Conservation (phyloP, 23 red algal genomes). For the Cyanidium caldarium region DNA sequence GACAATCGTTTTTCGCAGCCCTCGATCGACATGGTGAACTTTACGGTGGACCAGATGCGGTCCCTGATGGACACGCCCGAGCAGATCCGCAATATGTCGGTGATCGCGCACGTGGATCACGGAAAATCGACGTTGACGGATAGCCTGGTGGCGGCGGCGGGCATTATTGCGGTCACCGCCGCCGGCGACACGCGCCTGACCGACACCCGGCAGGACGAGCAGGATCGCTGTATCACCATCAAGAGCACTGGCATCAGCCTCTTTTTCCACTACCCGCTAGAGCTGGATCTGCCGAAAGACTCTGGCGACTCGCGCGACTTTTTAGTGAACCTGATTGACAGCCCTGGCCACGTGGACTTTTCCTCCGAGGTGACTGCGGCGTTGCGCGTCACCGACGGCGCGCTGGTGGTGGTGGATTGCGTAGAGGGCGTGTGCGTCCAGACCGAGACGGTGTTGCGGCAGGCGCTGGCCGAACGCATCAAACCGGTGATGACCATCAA, state of each 20-base stretch:
- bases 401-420: conserved; percentile 98
- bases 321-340: conserved; percentile 93
- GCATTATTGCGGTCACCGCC: conserved; percentile 83
- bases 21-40: conserved; percentile 60
- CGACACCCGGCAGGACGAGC: conserved; percentile 95
- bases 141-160: conserved; percentile 91
- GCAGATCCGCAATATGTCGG: conserved; percentile 99
- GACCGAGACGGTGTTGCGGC: conserved; percentile 96
- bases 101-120: conserved; percentile 99
- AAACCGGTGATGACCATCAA: conserved; percentile 98
- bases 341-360: conserved; percentile 99
- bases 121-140: conserved; percentile 98
- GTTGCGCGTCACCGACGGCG: conserved; percentile 95
- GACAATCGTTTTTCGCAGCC: not conserved
- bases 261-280: conserved; percentile 74
- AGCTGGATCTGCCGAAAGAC: conserved; percentile 73
- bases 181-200: conserved; percentile 94
- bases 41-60: conserved; percentile 97
- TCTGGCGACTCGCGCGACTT: conserved; percentile 60
- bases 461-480: conserved; percentile 94
- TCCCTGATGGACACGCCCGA: conserved; percentile 82
- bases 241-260: conserved; percentile 95
- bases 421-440: conserved; percentile 98
- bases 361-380: conserved; percentile 97
- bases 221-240: conserved; percentile 99